phyloP scores from a whole-genome alignment of 768 basidiomycete genomes.

The Russula vinacea region DNA sequence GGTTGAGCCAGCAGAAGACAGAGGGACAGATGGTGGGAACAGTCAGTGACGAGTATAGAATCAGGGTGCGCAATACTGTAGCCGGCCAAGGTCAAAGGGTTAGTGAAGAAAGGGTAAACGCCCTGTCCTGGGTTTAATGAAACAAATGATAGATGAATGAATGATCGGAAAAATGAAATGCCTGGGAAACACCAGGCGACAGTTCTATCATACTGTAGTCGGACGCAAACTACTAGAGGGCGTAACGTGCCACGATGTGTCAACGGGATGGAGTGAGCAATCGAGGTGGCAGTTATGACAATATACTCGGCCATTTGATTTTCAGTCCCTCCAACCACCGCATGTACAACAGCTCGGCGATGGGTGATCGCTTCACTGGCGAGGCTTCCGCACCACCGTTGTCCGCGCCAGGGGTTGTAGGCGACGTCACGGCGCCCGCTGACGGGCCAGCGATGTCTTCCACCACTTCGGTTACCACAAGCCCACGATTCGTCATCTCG shows the following conservation, averaged over 20 bases:
- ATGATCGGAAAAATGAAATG: constrained; percentile 8
- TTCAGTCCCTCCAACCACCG: constrained; percentile 92
- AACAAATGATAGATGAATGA: not conserved
- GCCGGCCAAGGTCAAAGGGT: not conserved
- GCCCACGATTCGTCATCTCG: constrained; percentile 80
- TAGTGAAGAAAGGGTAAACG: not conserved
- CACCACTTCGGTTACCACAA: constrained; percentile 81
- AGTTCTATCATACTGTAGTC: no score
- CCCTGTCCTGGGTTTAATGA: not conserved
- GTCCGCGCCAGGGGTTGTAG: constrained; percentile 44
- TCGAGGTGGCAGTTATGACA: constrained; percentile 34
- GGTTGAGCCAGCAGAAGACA: not conserved
- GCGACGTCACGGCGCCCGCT: not conserved
- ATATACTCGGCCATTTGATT: constrained; percentile 83
- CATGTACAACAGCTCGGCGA: constrained; percentile 94
- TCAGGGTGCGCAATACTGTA: constrained; percentile 13
- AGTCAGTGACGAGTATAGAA: not conserved
- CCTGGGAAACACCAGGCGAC: constrained; percentile 6
- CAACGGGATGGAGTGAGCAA: no score
- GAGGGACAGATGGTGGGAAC: not conserved
- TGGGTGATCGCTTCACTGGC: constrained; percentile 69
- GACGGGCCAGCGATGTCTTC: constrained; percentile 42
- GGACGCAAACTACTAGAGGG: not conserved
- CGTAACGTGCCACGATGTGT: no score
- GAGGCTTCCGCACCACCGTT: constrained; percentile 29